A percentile compares a stretch with the other conserved stretches of the same genome.
Evolutionary conservation across 352 stramenopile species (phyloP).

Genomic region (Pythium sp.): DNA sequence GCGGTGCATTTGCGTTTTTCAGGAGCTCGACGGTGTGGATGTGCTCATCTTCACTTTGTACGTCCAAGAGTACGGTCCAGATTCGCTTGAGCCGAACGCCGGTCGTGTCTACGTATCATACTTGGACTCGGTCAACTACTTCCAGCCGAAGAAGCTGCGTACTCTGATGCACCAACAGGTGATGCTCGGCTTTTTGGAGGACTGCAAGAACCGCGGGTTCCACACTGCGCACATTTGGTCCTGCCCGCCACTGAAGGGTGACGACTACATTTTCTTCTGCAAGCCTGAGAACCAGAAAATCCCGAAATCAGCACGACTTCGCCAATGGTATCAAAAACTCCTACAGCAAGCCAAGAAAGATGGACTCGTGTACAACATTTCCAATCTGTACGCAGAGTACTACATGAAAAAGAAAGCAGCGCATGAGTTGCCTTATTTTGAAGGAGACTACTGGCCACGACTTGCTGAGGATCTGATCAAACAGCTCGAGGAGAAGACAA

Average conservation of each 20-base stretch:
- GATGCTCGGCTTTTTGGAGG: conserved; percentile 85
- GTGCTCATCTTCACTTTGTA: conserved; percentile 89
- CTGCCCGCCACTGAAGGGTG: conserved; percentile 83
- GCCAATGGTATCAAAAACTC: conserved; percentile 86
- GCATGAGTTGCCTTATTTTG: conserved; percentile 96
- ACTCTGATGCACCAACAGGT: conserved; percentile 89
- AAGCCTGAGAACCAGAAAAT: conserved; percentile 91
- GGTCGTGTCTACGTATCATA: conserved; percentile 88
- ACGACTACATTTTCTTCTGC: conserved; percentile 91
- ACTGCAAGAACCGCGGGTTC: conserved; percentile 86
- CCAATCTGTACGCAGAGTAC: conserved; percentile 85
- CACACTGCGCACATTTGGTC: conserved; percentile 89
- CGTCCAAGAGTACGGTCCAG: conserved; percentile 83
- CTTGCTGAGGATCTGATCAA: conserved; percentile 99
- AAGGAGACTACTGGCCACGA: conserved; percentile 98
- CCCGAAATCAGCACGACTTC: conserved; percentile 81
- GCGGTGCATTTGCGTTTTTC: conserved; percentile 89
- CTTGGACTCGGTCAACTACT: conserved; percentile 88
- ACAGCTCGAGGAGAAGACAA: conserved; percentile 93
- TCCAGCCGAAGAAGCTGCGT: conserved; percentile 85
- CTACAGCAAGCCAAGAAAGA: conserved; percentile 79
- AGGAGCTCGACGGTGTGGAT: conserved; percentile 86
- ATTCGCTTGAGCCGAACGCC: conserved; percentile 72
- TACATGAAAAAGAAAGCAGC: conserved; percentile 87
- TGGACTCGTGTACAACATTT: conserved; percentile 76